Evolutionary conservation across 805 yeast genomes (phyloP).

Genomic region (Kazachstania kunashirensis): DNA sequence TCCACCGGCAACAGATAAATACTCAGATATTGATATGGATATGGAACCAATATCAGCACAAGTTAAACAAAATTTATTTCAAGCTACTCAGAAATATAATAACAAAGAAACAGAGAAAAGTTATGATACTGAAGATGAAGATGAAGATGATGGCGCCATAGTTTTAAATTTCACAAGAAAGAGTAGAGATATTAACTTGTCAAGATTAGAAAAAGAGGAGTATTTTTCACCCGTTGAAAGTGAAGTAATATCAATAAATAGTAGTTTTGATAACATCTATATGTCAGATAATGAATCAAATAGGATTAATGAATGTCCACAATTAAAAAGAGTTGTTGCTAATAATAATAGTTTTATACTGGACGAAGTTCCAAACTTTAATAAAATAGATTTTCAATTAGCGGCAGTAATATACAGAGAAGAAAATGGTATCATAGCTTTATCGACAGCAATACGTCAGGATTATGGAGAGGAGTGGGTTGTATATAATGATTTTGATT

Average conservation of each 20-base stretch:
- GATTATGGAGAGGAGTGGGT: slow-evolving; percentile 32
- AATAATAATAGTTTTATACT: not conserved
- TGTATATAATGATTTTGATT: slow-evolving; percentile 29
- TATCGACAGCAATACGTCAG: slow-evolving; percentile 26
- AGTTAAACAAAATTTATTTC: too few relatives aligned
- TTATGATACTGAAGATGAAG: slow-evolving; percentile 3
- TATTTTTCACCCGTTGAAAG: slow-evolving; percentile 7
- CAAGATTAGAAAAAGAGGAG: not conserved
- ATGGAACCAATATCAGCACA: too few relatives aligned
- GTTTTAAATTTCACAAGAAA: slow-evolving; percentile 16
- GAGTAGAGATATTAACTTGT: not conserved
- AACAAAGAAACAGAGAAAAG: too few relatives aligned
- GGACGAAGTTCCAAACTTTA: not conserved
- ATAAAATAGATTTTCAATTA: slow-evolving; percentile 4
- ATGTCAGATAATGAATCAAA: not conserved
- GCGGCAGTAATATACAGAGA: slow-evolving; percentile 3
- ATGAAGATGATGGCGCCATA: slow-evolving; percentile 14
- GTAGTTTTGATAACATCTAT: slow-evolving; percentile 8
- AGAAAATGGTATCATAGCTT: not conserved
- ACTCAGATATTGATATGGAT: not conserved
- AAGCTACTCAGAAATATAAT: too few relatives aligned
- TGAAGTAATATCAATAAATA: slow-evolving; percentile 11
- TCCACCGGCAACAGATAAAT: slow-evolving; percentile 1
- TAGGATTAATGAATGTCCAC: not conserved
- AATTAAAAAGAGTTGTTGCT: slow-evolving; percentile 1